A percentile compares a stretch with the other conserved stretches of the same genome.
Conservation (phyloP, 1,284 basidiomycete species). For the Porogramme epimiltina region DNA sequence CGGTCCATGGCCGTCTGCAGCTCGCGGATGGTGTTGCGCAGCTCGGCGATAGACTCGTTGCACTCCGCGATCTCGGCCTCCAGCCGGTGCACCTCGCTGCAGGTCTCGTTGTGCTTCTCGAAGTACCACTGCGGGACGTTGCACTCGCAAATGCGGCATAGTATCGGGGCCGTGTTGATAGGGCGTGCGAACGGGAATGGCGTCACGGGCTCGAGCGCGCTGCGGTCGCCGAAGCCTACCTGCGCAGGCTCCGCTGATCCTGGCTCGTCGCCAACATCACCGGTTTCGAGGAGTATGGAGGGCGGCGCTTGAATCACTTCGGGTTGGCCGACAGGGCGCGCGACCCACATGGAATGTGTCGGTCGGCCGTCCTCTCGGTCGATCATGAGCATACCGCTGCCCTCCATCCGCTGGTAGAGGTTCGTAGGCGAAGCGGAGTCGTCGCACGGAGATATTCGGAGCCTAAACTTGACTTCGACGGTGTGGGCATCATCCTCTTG, state of each 20-base stretch:
- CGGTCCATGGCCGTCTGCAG: conserved; percentile 67
- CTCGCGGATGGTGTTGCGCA: conserved; percentile 82
- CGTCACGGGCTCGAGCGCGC: conserved; percentile 49
- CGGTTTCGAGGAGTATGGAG: conserved; percentile 55
- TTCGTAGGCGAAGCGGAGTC: conserved; percentile 48
- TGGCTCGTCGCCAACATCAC: conserved; percentile 53
- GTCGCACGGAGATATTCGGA: conserved; percentile 65
- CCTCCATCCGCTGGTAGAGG: conserved; percentile 90
- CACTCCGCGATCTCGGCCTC: conserved; percentile 94
- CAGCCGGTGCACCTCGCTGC: conserved; percentile 93
- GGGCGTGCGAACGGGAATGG: conserved; percentile 75
- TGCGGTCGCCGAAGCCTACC: conserved; percentile 31
- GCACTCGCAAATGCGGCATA: conserved; percentile 98
- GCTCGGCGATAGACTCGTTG: conserved; percentile 90
- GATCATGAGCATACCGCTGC: conserved; percentile 98
- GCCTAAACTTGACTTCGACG: conserved; percentile 88
- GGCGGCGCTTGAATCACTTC: conserved; percentile 65
- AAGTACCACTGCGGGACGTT: conserved; percentile 99
- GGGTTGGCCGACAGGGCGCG: conserved; percentile 81
- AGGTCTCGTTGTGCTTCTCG: conserved; percentile 99
- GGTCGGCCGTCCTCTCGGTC: conserved; percentile 85
- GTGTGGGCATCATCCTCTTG: conserved; percentile 94
- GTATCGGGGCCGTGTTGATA: conserved; percentile 83
- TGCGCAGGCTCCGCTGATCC: conserved; percentile 36
- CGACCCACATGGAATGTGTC: conserved; percentile 99